Base-by-base conservation (phyloP, 1,139 yeast species). In the Scheffersomyces quercinus region DNA sequence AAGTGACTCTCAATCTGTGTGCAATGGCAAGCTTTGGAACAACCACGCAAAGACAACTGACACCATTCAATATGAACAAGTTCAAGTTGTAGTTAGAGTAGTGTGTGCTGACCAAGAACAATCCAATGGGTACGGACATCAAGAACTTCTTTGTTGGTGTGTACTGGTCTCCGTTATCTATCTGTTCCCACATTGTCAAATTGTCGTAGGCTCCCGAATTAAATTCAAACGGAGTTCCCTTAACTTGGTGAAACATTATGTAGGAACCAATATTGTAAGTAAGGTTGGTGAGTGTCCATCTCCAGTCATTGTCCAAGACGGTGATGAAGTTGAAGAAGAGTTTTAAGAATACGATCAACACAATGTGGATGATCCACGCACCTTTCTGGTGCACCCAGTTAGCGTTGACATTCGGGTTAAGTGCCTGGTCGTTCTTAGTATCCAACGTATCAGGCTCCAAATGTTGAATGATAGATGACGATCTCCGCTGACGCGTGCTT, bases 141-240 rank as follows among this genome's bases (percentile, higher is more conserved):
- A 93, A 73, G 60, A 90, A 93, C 67, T 93, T 93, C 73, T 93
- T 90, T 26, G 97, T 84, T 5, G 99, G 99, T 0, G 99, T 93
- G 64, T 91, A 93, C 64, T 90, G 96, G 61, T 90, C 97, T 48
- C 98, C 99, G 58, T 91, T 85, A 65, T 93, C 97, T 52, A 93
- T 85, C 67, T 93, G 99, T 67, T 93, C 99, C 99, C 99, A 93
- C 97, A 93, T 88, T 28, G 97, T 93, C 56, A 93, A 77, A 60
- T 89, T 85, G 64, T 93, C 99, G 65, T 87, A 93, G 0, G 98
- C 98, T 36, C 99, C 99, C 33, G 89, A 85, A 62, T 91, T 93
- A 70, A 91, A 90, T 55, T 93, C 99, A 64, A 93, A 93, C 1
- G 99, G 99, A 3, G 96, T 89, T 29, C 99, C 99, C 59, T 91